These are phyloP conservation scores for Paxillus rubicundulus DNA, from an alignment of 768 basidiomycete genomes.

Conservation along the genomic window DNA sequence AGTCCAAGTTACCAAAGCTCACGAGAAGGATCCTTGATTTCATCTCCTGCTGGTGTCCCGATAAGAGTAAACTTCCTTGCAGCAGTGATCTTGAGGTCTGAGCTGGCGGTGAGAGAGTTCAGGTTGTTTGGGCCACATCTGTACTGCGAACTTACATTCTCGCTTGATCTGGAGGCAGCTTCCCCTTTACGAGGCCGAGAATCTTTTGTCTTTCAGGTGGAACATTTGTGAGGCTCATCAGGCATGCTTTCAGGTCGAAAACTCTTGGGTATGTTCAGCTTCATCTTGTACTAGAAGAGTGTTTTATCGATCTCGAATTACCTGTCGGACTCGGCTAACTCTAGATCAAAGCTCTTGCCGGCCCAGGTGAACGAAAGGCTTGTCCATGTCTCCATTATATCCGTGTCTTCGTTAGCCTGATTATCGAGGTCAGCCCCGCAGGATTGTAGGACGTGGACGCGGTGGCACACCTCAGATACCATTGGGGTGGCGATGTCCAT, in stretches of 20 bases:
- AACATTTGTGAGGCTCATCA: slow-evolving; percentile 71
- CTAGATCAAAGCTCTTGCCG: slow-evolving; percentile 61
- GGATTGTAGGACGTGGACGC: background rate
- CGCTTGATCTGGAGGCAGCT: slow-evolving; percentile 71
- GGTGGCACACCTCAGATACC: slow-evolving; percentile 3
- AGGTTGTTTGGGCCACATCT: slow-evolving; percentile 2
- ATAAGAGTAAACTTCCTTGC: slow-evolving; percentile 82
- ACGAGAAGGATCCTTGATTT: slow-evolving; percentile 79
- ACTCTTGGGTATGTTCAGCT: slow-evolving; percentile 47
- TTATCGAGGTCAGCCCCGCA: background rate
- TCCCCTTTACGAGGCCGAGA: slow-evolving; percentile 80
- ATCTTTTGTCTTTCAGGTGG: slow-evolving; percentile 87
- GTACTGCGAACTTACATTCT: slow-evolving; percentile 44
- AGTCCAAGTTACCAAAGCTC: slow-evolving; percentile 14
- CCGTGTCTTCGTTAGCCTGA: background rate
- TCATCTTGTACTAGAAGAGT: background rate
- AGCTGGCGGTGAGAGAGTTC: slow-evolving; percentile 33
- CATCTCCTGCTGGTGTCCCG: slow-evolving; percentile 82
- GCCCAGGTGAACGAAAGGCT: slow-evolving; percentile 70
- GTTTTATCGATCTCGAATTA: slow-evolving; percentile 22
- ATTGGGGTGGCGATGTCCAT: background rate
- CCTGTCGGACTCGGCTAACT: slow-evolving; percentile 79
- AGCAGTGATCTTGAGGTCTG: slow-evolving; percentile 53
- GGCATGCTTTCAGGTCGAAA: slow-evolving; percentile 70
- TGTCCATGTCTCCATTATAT: slow-evolving; percentile 43